Conservation (phyloP, 2,329 filamentous ascomycete species). For the Arthrobotrys entomopaga region DNA sequence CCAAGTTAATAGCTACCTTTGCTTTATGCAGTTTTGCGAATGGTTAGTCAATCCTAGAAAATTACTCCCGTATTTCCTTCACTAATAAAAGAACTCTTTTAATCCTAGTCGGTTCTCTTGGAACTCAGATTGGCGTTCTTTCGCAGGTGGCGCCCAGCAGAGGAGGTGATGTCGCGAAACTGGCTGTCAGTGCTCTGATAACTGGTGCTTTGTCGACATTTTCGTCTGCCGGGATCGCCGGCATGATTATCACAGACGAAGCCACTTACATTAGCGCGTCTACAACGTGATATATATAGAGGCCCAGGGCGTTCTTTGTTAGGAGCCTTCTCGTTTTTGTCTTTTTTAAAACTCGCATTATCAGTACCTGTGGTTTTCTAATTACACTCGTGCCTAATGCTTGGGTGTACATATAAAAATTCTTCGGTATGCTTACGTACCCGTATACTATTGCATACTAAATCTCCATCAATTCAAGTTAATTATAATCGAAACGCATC, state of each 20-base stretch:
- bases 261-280: conserved; percentile 29
- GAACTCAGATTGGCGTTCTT: conserved; percentile 67
- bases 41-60: conserved; percentile 59
- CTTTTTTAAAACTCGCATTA: neutral
- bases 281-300: no score
- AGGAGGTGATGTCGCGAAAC: conserved; percentile 66
- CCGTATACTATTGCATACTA: no score
- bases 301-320: no score
- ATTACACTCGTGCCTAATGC: no score
- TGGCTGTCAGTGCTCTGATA: conserved; percentile 65
- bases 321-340: neutral
- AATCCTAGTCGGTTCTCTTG: conserved; percentile 63
- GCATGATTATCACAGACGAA: conserved; percentile 63
- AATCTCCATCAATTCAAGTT: no score
- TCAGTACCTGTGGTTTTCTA: neutral
- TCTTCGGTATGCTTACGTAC: no score
- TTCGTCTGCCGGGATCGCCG: conserved; percentile 65
- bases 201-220: conserved; percentile 66
- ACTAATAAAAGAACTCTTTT: conserved; percentile 10
- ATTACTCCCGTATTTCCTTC: neutral
- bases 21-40: conserved; percentile 68
- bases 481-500: no score
- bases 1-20: conserved; percentile 67
- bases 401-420: no score
- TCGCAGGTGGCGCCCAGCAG: conserved; percentile 66